Base-by-base conservation (phyloP, 768 basidiomycete species). In the Leccinum subgranulosum region DNA sequence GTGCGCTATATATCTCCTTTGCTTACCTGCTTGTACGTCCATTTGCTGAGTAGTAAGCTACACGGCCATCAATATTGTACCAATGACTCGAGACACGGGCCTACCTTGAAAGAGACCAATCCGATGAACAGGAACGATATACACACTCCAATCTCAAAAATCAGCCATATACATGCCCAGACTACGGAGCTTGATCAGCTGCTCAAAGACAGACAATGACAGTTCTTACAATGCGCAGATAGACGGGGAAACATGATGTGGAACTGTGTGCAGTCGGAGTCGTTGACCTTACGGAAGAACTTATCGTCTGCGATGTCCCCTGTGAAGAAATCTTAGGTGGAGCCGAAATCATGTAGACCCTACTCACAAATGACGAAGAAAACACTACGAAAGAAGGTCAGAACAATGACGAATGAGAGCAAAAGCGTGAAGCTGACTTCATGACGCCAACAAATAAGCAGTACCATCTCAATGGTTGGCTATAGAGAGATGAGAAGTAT, bases 301-400 rank as follows among this genome's bases (percentile, higher is more conserved):
- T 90, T 82, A 68, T 98, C 94, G 70, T 98, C 95, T 46, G 92
- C 84, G 47, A 95, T 87, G 68, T 98, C 94, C 94, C 91, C 91
- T 93, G 65, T 57, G 23, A 52, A 62, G 48, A 52, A 49, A 51
- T 53, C 11, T 41, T 43, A 49, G 47, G 33, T 14, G 23, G 49
- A 27, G 39, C 8, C 7, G n/a, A 17, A 10, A 49, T 41, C 34
- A n/a, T n/a, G 41, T 21, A 43, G 27, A 53, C 15, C 9, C 43
- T 21, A 76, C 87, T 68, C 62, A 91, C 94, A 96, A 54, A 97
- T 81, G 47, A 92, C 92, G 64, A 92, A 98, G 56, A 95, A 85
- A 50, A 86, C 79, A 64, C 91, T 92, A 62, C 14, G 5, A 49
- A 62, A 41, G 33, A 41, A 19, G 4, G 48, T 61, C 23, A 66